phyloP scores from a whole-genome alignment of 2,329 filamentous ascomycete species.

The Pseudogymnoascus sp. region DNA sequence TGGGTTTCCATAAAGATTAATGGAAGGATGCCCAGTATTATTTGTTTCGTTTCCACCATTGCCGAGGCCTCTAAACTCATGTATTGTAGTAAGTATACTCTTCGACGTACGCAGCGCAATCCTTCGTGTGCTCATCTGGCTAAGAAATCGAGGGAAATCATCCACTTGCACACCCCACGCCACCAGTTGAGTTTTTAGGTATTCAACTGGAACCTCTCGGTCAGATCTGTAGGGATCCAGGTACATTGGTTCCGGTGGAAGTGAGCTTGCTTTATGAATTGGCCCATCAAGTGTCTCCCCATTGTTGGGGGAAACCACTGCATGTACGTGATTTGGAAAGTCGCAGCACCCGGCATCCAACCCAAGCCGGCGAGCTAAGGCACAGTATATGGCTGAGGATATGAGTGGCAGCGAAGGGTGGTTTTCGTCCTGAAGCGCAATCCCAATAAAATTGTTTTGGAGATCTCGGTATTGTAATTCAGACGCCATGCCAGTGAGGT shows the following conservation, averaged over 20 bases:
- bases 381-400: conserved; percentile 79
- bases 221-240: conserved; percentile 72
- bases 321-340: conserved; percentile 80
- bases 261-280: conserved; percentile 32
- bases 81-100: conserved; percentile 71
- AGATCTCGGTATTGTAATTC: conserved; percentile 67
- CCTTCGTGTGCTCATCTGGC: conserved; percentile 55
- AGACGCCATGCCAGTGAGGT: conserved; percentile 63
- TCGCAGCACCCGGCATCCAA: conserved; percentile 72
- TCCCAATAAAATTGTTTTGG: conserved; percentile 80
- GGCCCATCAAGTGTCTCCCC: conserved; percentile 54
- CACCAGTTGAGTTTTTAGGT: conserved; percentile 54
- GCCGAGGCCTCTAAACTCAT: conserved; percentile 38
- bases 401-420: conserved; percentile 82
- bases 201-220: conserved; percentile 54
- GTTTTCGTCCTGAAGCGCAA: conserved; percentile 63
- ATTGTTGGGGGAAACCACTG: conserved; percentile 58
- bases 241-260: conserved; percentile 57
- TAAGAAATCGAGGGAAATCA: conserved; percentile 48
- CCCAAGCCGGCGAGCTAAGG: conserved; percentile 65
- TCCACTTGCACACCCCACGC: conserved; percentile 36
- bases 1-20: conserved; percentile 26
- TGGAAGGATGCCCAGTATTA: conserved; percentile 31
- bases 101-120: conserved; percentile 69
- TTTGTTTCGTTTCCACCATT: conserved; percentile 9